A percentile compares a stretch with the other conserved stretches of the same genome.
phyloP scores from a whole-genome alignment of 768 basidiomycete genomes.

The Tricholoma matsutake region DNA sequence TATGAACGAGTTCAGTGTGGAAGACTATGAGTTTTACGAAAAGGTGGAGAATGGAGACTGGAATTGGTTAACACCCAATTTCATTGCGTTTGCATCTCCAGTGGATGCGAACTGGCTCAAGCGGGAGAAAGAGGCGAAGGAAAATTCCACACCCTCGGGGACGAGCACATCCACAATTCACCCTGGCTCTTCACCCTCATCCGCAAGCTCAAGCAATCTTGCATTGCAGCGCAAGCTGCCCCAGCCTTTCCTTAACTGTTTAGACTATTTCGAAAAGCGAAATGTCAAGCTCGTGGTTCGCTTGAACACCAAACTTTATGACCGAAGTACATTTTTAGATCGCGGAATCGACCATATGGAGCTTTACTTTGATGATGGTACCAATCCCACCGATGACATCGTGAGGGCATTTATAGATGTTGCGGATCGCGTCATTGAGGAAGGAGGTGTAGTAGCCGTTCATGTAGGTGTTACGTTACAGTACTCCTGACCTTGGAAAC shows the following conservation, averaged over 20 bases:
- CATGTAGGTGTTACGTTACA: constrained; percentile 54
- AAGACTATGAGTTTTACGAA: constrained; percentile 93
- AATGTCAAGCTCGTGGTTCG: constrained; percentile 90
- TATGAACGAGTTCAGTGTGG: constrained; percentile 89
- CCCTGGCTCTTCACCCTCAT: constrained; percentile 22
- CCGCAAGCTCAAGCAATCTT: constrained; percentile 37
- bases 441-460: constrained; percentile 81
- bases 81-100: constrained; percentile 93
- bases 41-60: constrained; percentile 95
- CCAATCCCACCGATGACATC: constrained; percentile 95
- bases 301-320: constrained; percentile 90
- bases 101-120: constrained; percentile 81
- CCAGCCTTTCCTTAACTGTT: constrained; percentile 81
- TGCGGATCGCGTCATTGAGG: constrained; percentile 73
- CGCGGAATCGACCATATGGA: constrained; percentile 87
- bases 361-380: constrained; percentile 97
- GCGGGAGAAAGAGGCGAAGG: constrained; percentile 62
- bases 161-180: constrained; percentile 15
- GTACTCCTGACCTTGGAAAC: constrained; percentile 16
- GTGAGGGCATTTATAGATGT: constrained; percentile 88
- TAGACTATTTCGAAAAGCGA: constrained; percentile 88
- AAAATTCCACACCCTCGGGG: constrained; percentile 30
- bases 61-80: constrained; percentile 92
- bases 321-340: constrained; percentile 74
- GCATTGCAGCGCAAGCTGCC: constrained; percentile 78